Evolutionary conservation across 2,329 filamentous ascomycete species (phyloP), one percentile per base, ranked within the genome.

Genomic region (Trichophyton benhamiae): DNA sequence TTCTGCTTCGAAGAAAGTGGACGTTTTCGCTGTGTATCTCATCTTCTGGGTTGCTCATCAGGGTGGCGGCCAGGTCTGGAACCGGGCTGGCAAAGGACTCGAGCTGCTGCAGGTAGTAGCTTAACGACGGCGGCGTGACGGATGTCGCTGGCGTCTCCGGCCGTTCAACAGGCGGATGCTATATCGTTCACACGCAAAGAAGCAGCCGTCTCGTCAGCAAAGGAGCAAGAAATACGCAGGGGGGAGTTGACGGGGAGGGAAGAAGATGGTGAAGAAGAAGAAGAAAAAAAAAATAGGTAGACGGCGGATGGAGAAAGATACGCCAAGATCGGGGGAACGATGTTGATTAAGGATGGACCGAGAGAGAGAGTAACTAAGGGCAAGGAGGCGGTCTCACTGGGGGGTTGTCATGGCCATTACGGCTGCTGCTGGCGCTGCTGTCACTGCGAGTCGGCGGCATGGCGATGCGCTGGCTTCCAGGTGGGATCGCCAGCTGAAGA

Each of bases 1-100:
- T 63, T 60, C 70, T 71, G 60, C 72, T 75, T 60, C 80, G 77
- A 60, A 83, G 72, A 64, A 81, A 81, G 68, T 71, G 77, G 65
- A 79, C 71, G 70, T 81, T 82, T 63, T 78, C 79, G 68, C 78
- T 71, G 58, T 77, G 71, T 61, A 72, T 75, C 64, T 76, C 75
- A 66, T 80, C 74, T 66, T 76, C 76, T 48, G 72, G 72, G 62
- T 73, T 72, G 20, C 74, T 78, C 64, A 76, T 76, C 49, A 81
- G 72, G 46, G 79, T 80, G 44, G 77, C 71, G 58, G 80, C 78
- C 62, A 81, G 74, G 66, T 80, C 78, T 61, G 79, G 74, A 46
- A 79, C 76, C 57, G 80, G 76, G 66, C 76, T 78, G 66, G 78
- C 73, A 63, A 80, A 72, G 60, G 74, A 71, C 66, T 73, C 75